Evolutionary conservation across 352 stramenopile species (phyloP).

Genomic region (Globisporangium rhizosaccharum): DNA sequence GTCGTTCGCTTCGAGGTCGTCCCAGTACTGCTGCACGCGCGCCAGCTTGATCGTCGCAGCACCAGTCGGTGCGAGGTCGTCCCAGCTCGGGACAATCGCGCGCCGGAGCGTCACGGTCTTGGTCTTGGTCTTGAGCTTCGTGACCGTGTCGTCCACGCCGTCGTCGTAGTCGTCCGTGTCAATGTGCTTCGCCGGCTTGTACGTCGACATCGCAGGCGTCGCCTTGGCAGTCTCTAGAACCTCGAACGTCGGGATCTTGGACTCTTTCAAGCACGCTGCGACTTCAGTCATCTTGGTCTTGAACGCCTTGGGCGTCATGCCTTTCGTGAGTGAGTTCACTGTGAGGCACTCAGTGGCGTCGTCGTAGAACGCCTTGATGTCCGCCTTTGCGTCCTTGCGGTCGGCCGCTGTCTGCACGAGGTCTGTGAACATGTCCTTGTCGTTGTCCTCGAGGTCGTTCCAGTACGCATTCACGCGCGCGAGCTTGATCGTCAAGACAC

Average conservation of each 20-base stretch:
- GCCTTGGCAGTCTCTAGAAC: neutral
- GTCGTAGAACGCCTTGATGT: constrained; percentile 1
- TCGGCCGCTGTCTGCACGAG: neutral
- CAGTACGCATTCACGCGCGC: neutral
- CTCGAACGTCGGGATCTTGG: neutral
- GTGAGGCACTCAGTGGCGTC: neutral
- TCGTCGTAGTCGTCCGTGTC: neutral
- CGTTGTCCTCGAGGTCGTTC: neutral
- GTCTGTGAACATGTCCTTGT: neutral
- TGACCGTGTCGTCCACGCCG: neutral
- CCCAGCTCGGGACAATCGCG: constrained; percentile 5
- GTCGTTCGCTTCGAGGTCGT: constrained; percentile 5
- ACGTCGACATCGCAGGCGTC: neutral
- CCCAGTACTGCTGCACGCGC: constrained; percentile 4
- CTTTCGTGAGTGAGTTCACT: neutral
- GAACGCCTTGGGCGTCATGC: neutral
- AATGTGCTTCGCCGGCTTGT: neutral
- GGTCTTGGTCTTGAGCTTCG: constrained; percentile 3
- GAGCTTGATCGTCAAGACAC: neutral
- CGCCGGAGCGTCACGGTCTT: constrained; percentile 8
- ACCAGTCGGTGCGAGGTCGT: constrained; percentile 1
- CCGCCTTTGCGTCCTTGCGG: neutral
- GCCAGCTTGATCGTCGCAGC: constrained; percentile 5
- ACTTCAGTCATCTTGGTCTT: neutral
- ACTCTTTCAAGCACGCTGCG: neutral